A percentile compares a stretch with the other conserved stretches of the same genome.
These are phyloP conservation scores for Ramaria sp. DNA, from an alignment of 768 basidiomycete genomes.

Conservation along the genomic window DNA sequence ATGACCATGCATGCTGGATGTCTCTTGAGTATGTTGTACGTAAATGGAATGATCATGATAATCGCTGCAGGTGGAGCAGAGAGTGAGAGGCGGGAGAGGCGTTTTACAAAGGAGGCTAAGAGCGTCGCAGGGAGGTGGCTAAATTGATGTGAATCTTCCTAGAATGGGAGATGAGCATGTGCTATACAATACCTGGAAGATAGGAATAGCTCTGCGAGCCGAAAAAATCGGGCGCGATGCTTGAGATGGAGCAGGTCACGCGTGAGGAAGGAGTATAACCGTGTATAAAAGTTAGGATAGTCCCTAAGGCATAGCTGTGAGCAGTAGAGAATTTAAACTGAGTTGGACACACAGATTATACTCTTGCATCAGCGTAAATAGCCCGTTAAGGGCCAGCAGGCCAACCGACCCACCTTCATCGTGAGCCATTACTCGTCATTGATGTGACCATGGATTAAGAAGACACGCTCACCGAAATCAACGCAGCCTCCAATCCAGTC, in stretches of 20 bases:
- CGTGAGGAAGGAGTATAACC: conserved; percentile 84
- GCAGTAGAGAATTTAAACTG: too few relatives aligned
- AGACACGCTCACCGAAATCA: conserved; percentile 50
- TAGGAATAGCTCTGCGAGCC: conserved; percentile 82
- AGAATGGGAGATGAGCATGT: neutral
- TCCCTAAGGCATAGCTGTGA: conserved; percentile 43
- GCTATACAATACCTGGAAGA: conserved; percentile 66
- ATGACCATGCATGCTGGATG: conserved; percentile 89
- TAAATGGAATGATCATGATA: conserved; percentile 84
- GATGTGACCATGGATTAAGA: neutral
- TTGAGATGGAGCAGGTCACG: conserved; percentile 83
- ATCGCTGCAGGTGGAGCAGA: conserved; percentile 84
- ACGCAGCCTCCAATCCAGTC: conserved; percentile 85
- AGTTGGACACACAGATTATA: conserved; percentile 75
- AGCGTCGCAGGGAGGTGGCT: conserved; percentile 84
- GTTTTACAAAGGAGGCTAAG: conserved; percentile 93
- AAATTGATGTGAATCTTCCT: conserved; percentile 10
- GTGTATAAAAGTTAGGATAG: conserved; percentile 90
- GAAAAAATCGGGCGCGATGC: conserved; percentile 91
- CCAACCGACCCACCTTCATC: conserved; percentile 68
- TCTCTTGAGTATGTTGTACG: conserved; percentile 86
- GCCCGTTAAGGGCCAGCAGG: conserved; percentile 79
- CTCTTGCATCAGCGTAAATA: conserved; percentile 84
- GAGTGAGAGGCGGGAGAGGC: conserved; percentile 75
- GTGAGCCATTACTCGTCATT: neutral